A percentile compares a stretch with the other conserved stretches of the same genome.
phyloP scores from a whole-genome alignment of 2,329 filamentous ascomycete species.

The Hypoxylon sp. region DNA sequence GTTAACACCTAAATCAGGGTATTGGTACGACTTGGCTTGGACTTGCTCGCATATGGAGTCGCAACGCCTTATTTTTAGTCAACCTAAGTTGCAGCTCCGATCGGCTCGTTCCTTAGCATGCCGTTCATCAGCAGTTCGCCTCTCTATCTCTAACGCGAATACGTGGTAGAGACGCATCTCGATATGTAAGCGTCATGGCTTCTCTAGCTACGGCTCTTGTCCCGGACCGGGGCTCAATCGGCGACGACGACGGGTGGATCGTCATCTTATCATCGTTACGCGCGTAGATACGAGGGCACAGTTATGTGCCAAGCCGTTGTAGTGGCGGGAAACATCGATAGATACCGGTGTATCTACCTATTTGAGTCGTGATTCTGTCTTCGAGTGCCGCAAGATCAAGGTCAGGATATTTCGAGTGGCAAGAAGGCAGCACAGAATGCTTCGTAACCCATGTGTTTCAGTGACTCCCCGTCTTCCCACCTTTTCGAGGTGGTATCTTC shows the following conservation, averaged over 20 bases:
- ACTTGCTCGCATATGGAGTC: not conserved
- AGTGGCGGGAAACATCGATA: conserved; percentile 8
- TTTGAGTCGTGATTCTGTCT: conserved; percentile 14
- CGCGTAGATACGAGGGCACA: conserved; percentile 18
- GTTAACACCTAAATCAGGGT: not conserved
- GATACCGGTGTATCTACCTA: conserved; percentile 10
- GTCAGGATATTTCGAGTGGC: conserved; percentile 3
- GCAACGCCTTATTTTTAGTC: not conserved
- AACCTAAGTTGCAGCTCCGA: not conserved
- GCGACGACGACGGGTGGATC: conserved; percentile 6
- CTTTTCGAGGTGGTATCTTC: conserved; percentile 25
- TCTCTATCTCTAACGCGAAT: conserved; percentile 1
- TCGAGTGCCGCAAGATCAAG: conserved; percentile 20
- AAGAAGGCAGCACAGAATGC: conserved; percentile 3
- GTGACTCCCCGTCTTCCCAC: conserved; percentile 1
- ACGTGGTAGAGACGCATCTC: not conserved
- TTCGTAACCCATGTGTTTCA: not conserved
- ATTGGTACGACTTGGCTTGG: not conserved
- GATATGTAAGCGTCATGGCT: not conserved
- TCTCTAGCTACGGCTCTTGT: not conserved
- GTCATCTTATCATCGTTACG: conserved; percentile 25
- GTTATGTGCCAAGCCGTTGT: conserved; percentile 19
- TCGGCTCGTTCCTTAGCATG: not conserved
- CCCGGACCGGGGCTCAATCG: conserved; percentile 4
- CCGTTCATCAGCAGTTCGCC: not conserved